Conservation (phyloP, 768 basidiomycete species). For the Phanerochaete sordida region DNA sequence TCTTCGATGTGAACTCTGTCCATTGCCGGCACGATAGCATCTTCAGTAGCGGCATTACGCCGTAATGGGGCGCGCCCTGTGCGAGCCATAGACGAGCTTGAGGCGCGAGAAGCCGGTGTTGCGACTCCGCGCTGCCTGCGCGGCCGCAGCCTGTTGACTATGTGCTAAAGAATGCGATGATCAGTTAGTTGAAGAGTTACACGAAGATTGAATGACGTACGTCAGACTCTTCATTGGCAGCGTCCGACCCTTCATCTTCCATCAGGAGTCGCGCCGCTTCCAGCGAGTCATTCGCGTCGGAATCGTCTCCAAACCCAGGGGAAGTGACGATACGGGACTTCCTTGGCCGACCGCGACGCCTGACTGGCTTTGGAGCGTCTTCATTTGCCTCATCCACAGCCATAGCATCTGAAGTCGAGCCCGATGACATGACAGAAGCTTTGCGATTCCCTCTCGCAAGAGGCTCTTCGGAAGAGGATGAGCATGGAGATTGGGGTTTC, state of each 20-base stretch:
- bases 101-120: too few relatives aligned
- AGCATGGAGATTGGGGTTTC: not conserved
- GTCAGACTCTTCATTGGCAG: not conserved
- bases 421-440: not conserved
- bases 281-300: not conserved
- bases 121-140: too few relatives aligned
- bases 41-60: not conserved
- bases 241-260: too few relatives aligned
- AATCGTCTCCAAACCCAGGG: not conserved
- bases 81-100: too few relatives aligned
- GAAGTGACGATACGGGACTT: not conserved
- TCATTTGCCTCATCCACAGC: not conserved
- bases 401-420: not conserved
- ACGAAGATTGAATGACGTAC: not conserved
- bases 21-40: not conserved
- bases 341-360: not conserved
- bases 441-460: not conserved
- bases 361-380: not conserved
- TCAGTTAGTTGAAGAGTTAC: not conserved
- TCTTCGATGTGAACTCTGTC: slow-evolving; percentile 5
- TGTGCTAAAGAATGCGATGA: not conserved
- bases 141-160: too few relatives aligned
- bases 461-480: not conserved
- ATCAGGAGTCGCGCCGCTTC: not conserved
- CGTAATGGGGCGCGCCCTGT: not conserved